Base-by-base conservation (phyloP, 805 yeast species). In the Pichia occidentalis region DNA sequence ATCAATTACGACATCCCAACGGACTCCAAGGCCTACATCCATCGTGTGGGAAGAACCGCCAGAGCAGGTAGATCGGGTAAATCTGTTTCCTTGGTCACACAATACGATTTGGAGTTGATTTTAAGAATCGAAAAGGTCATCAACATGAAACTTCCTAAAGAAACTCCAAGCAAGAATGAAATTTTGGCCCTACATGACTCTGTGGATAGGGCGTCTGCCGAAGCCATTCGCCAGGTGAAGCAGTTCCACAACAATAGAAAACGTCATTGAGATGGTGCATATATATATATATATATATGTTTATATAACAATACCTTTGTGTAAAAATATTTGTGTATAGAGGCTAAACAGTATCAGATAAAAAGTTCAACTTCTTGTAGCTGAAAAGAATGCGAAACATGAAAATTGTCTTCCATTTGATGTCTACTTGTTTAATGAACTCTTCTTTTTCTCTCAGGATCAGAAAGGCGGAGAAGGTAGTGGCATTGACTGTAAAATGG, bases 41-140 rank as follows among this genome's bases (percentile, higher is more conserved):
- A 92, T 63, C 71, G 98, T 60, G 95, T 90, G 9, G 98, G 98
- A 66, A 85, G 98, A 75, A 90, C 98, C 10, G 96, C 97, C 2
- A 80, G 96, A 60, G 95, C 95, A 1, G 95, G 95, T 14, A 73
- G 87, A 50, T 76, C 90, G 0, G 95, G 95, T 34, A 83, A 80
- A 56, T 84, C 95, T 3, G 70, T 88, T 13, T 82, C 95, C 2
- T 65, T 88, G 41, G 94, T 87, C 23, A 88, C 97, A 0, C 98
- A 92, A 60, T 92, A 92, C 57, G 98, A 92, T 59, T 67, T 92
- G 44, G 97, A 88, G 59, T 65, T 87, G 51, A 84, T 85, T 53
- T 65, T 87, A 47, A 71, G 96, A 54, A 88, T 92, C 36, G 98
- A 92, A 60, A 80, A 79, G 37, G 97, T 83, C 8, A 72, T 92